phyloP scores from a whole-genome alignment of 257 asterid species.

The Paraleonurus japonicus region DNA sequence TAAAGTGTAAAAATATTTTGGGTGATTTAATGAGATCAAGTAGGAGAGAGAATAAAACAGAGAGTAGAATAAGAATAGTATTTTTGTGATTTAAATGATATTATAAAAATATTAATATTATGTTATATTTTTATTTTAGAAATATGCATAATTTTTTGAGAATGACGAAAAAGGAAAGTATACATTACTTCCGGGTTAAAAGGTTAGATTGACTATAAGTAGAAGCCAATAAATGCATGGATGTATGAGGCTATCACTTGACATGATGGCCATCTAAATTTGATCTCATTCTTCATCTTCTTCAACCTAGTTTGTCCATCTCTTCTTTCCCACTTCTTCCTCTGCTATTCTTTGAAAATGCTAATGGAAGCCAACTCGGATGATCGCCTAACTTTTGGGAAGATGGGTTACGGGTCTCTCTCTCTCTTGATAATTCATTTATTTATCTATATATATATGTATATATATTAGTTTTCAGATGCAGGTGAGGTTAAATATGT shows the following conservation, averaged over 20 bases:
- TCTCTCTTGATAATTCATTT: neutral
- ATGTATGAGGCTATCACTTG: constrained; percentile 38
- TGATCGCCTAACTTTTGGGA: constrained; percentile 93
- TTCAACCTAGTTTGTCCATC: constrained; percentile 19
- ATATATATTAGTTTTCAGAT: neutral
- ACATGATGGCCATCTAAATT: constrained; percentile 29
- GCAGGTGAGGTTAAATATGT: neutral
- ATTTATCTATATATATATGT: neutral
- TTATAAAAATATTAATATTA: no score
- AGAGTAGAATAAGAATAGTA: no score
- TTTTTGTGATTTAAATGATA: no score
- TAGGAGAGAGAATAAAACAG: no score
- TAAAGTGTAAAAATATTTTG: no score
- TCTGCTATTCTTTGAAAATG: constrained; percentile 32
- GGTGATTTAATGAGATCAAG: no score
- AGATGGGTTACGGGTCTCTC: constrained; percentile 95
- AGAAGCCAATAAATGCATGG: constrained; percentile 21
- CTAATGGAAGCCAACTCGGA: constrained; percentile 70
- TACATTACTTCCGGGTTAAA: no score
- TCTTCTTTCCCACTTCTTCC: constrained; percentile 18
- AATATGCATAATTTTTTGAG: no score
- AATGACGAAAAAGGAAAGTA: no score
- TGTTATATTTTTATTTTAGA: no score
- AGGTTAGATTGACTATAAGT: neutral
- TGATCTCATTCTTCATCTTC: constrained; percentile 33